Evolutionary conservation across 2,329 filamentous ascomycete species (phyloP).

Genomic region (Elsinoe ampelina): DNA sequence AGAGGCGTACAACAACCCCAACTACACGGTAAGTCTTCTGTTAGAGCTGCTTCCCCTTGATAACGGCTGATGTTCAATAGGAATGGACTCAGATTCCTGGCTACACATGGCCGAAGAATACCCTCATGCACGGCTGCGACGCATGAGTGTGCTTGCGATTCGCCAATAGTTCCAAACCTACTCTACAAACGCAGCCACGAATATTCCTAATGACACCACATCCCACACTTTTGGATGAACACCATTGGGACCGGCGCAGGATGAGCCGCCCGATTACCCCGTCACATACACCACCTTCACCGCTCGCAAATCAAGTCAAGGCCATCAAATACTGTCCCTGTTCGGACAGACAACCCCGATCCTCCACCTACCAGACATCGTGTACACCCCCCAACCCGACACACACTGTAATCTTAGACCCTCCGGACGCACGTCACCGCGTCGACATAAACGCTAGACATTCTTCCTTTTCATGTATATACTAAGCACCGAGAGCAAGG

Average conservation of each 20-base stretch:
- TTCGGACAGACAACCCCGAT: background rate
- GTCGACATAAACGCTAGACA: background rate
- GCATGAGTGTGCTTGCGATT: constrained; percentile 9
- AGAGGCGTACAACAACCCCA: constrained; percentile 53
- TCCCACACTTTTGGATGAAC: background rate
- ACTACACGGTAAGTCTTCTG: constrained; percentile 50
- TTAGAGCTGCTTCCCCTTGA: constrained; percentile 8
- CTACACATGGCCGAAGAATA: constrained; percentile 54
- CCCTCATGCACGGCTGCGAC: constrained; percentile 48
- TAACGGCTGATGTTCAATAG: background rate
- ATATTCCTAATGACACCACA: background rate
- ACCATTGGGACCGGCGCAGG: background rate
- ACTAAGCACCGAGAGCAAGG: background rate
- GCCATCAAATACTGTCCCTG: background rate
- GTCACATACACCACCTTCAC: background rate
- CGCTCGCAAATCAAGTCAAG: background rate
- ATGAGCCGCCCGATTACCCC: background rate
- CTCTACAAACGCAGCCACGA: background rate
- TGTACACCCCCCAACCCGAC: background rate
- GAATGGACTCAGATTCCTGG: constrained; percentile 37
- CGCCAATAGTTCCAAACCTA: background rate
- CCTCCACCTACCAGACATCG: background rate
- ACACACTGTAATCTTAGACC: background rate
- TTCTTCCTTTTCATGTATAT: background rate
- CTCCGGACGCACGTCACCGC: background rate